These are phyloP conservation scores for Colletotrichum destructivum DNA, from an alignment of 2,329 filamentous ascomycete genomes.

Conservation along the genomic window DNA sequence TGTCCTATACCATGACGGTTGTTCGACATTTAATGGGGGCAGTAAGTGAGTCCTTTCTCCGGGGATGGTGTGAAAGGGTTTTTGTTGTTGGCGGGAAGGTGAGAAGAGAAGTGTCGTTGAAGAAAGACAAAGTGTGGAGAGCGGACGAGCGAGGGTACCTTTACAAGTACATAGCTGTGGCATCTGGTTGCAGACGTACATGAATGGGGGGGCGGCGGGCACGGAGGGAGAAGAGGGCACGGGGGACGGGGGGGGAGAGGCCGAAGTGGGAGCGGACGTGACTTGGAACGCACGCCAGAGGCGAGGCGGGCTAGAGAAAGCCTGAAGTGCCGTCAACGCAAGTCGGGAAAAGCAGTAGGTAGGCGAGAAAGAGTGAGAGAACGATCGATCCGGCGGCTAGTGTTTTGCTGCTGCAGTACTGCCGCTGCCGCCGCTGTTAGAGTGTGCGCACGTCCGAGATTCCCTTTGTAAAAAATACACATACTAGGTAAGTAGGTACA, in stretches of 20 bases:
- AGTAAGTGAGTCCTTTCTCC: conserved; percentile 29
- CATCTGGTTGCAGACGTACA: conserved; percentile 36
- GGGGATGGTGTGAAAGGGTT: conserved; percentile 34
- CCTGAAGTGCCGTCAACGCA: conserved; percentile 18
- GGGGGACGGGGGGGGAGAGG: not conserved
- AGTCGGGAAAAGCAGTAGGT: conserved; percentile 15
- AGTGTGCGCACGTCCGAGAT: conserved; percentile 22
- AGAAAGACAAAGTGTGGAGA: conserved; percentile 43
- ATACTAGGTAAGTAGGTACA: too few species aligned
- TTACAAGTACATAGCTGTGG: conserved; percentile 38
- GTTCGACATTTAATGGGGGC: conserved; percentile 13
- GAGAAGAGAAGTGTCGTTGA: conserved; percentile 42
- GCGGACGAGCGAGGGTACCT: conserved; percentile 41
- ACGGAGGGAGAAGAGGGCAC: conserved; percentile 23
- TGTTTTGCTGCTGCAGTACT: conserved; percentile 1
- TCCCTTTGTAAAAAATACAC: too few species aligned
- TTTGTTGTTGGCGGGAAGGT: conserved; percentile 34
- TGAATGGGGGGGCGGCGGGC: conserved; percentile 22
- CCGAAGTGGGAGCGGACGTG: conserved; percentile 30
- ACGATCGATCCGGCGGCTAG: conserved; percentile 27
- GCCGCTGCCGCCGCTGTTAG: not conserved
- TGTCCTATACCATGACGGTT: conserved; percentile 41
- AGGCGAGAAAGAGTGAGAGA: conserved; percentile 8
- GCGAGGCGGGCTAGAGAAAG: conserved; percentile 7
- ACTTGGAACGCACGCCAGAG: conserved; percentile 31